A percentile compares a stretch with the other conserved stretches of the same genome.
Conservation (phyloP, 2,329 filamentous ascomycete species). For the Aspergillus puulaauensis region DNA sequence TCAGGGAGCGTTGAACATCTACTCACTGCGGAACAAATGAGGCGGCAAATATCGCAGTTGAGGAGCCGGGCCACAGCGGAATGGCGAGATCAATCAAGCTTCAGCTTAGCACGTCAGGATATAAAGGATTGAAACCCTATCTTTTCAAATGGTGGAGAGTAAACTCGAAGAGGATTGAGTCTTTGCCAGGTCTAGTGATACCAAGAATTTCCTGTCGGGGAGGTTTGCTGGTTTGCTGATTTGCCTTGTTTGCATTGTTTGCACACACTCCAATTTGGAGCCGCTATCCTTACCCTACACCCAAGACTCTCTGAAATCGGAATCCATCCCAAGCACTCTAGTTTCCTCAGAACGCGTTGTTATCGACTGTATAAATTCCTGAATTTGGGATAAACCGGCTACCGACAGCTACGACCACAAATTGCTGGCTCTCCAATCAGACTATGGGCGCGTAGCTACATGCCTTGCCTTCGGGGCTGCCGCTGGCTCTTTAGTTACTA, state of each 20-base stretch:
- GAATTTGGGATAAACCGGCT: too few relatives aligned
- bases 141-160: background rate
- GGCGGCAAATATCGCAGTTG: background rate
- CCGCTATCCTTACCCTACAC: background rate
- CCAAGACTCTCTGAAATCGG: too few relatives aligned
- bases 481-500: too few relatives aligned
- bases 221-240: slow-evolving; percentile 23
- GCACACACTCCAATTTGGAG: slow-evolving; percentile 13
- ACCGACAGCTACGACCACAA: too few relatives aligned
- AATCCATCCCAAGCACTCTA: too few relatives aligned
- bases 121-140: background rate
- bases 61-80: background rate
- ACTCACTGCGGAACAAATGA: background rate
- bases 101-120: background rate
- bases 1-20: background rate
- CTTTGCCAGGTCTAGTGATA: background rate
- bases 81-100: background rate
- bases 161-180: background rate
- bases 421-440: too few relatives aligned
- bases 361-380: too few relatives aligned
- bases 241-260: slow-evolving; percentile 32
- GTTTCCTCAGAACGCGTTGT: too few relatives aligned
- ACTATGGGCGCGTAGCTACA: too few relatives aligned
- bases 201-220: slow-evolving; percentile 20
- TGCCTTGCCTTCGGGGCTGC: too few relatives aligned